These are phyloP conservation scores for Thalia dealbata DNA, from an alignment of 176 grass and related monocot species.

Conservation along the genomic window DNA sequence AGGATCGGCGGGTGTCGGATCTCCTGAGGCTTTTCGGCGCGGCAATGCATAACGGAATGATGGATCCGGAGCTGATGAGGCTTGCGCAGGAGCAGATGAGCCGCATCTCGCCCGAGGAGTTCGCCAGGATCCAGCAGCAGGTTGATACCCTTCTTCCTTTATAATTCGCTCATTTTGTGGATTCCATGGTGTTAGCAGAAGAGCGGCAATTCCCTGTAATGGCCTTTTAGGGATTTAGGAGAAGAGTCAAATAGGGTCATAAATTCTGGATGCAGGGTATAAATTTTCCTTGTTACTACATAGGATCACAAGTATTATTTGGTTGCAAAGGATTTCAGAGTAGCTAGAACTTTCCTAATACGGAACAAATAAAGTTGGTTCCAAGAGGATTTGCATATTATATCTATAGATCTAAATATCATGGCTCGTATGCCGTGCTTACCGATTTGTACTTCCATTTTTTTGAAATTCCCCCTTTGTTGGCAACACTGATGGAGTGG, in stretches of 20 bases:
- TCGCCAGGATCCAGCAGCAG: slow-evolving; percentile 93
- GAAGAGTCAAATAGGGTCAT: too few relatives aligned
- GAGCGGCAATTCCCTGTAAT: not conserved
- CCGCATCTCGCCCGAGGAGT: slow-evolving; percentile 71
- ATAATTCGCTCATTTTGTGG: not conserved
- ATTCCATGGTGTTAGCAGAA: too few relatives aligned
- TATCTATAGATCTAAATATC: not conserved
- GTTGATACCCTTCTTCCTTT: slow-evolving; percentile 1
- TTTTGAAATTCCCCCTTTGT: not conserved
- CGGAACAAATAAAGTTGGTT: not conserved
- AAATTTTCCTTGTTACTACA: not conserved
- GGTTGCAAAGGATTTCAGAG: not conserved
- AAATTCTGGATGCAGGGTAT: not conserved
- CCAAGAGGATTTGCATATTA: not conserved
- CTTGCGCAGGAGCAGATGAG: slow-evolving; percentile 98
- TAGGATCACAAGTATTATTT: not conserved
- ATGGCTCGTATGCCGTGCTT: not conserved
- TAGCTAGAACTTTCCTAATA: not conserved
- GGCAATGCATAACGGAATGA: slow-evolving; percentile 52
- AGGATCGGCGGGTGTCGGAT: not conserved
- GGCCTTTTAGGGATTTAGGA: not conserved
- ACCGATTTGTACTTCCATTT: not conserved
- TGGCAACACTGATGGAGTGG: not conserved
- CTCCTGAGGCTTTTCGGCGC: not conserved
- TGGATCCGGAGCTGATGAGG: slow-evolving; percentile 86